Conservation (phyloP, 306 rosid genomes). For the barrel medic (Medicago truncatula) region MtrunA17r5.0-ANR NC_053043.1:1434001-1434500, state of each 20-base stretch:
- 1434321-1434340: conserved; percentile 3
- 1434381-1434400: conserved; percentile 21
- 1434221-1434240: conserved; percentile 81
- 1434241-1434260: conserved; percentile 44
- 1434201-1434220: conserved; percentile 55
- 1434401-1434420: not conserved
- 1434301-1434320: conserved; percentile 34
- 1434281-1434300: conserved; percentile 31
- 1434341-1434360: conserved; percentile 42
- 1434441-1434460: conserved; percentile 10
- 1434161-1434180: conserved; percentile 48
- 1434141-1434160: conserved; percentile 46
- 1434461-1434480: conserved; percentile 34
- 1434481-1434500: conserved; percentile 1
- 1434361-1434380: conserved; percentile 36
- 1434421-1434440: conserved; percentile 19
- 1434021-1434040: conserved; percentile 30
- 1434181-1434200: conserved; percentile 56
- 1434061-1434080: conserved; percentile 24
- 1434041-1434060: conserved; percentile 48
- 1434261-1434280: conserved; percentile 7
- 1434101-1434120: conserved; percentile 46
- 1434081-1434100: conserved; percentile 36
- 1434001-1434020: conserved; percentile 47
- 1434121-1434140: conserved; percentile 45